phyloP scores from a whole-genome alignment of 345 rosid genomes.

The Erucastrum elatum region DNA sequence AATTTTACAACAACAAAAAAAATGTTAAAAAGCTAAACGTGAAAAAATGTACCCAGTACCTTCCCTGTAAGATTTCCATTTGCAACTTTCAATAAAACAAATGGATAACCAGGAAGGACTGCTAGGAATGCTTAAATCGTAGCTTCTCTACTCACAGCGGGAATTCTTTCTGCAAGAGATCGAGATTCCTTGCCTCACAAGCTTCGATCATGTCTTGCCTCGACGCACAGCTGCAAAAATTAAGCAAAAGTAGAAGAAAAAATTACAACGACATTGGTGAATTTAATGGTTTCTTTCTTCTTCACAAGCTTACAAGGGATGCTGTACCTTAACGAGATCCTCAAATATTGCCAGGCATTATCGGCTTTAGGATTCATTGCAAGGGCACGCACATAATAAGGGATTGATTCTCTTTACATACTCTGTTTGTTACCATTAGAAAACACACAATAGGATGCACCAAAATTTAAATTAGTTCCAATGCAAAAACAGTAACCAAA shows the following conservation, averaged over 20 bases:
- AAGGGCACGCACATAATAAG: conserved; percentile 94
- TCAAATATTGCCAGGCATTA: conserved; percentile 98
- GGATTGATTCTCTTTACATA: conserved; percentile 83
- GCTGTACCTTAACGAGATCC: conserved; percentile 83
- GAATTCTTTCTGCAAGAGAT: conserved; percentile 81
- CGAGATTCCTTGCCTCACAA: conserved; percentile 90
- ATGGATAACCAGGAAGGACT: background rate
- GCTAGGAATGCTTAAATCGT: background rate
- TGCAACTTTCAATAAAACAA: conserved; percentile 1
- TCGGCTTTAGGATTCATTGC: conserved; percentile 99
- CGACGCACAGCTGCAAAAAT: conserved; percentile 70
- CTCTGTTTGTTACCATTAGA: conserved; percentile 48
- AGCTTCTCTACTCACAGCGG: conserved; percentile 55
- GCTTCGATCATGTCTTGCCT: conserved; percentile 83
- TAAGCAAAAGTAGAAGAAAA: background rate
- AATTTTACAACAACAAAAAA: conserved; percentile 11
- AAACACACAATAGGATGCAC: background rate
- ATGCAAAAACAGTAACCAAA: background rate
- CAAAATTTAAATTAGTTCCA: background rate
- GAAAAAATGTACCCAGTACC: background rate
- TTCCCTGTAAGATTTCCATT: conserved; percentile 1
- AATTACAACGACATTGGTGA: background rate
- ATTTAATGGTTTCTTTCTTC: background rate
- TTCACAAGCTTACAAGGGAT: background rate
- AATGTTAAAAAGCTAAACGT: background rate